phyloP scores from a whole-genome alignment of 192 early-diverging fungal species.

The Coemansia sp. region DNA sequence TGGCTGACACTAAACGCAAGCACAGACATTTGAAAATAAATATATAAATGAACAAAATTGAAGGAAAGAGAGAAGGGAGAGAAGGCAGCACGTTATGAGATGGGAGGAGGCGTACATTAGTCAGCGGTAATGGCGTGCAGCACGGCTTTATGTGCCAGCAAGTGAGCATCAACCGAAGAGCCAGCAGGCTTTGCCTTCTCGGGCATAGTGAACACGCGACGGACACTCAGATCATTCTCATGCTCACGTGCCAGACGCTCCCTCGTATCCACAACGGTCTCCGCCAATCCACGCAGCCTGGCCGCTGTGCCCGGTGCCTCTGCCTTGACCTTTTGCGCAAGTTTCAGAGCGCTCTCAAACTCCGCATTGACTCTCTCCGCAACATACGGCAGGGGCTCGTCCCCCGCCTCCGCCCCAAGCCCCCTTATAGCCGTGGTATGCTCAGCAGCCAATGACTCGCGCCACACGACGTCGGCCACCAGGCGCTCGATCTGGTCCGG shows the following conservation, averaged over 20 bases:
- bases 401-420: not conserved
- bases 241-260: not conserved
- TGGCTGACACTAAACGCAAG: constrained; percentile 22
- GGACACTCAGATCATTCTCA: not conserved
- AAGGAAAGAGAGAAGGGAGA: constrained; percentile 3
- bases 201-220: not conserved
- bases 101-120: not conserved
- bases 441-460: constrained; percentile 44
- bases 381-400: constrained; percentile 24
- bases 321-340: constrained; percentile 12
- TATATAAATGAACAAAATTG: not conserved
- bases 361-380: constrained; percentile 40
- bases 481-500: constrained; percentile 44
- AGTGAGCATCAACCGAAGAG: constrained; percentile 1
- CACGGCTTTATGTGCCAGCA: constrained; percentile 39
- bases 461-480: constrained; percentile 26
- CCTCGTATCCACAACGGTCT: constrained; percentile 15
- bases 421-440: constrained; percentile 26
- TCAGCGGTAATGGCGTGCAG: constrained; percentile 33
- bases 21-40: constrained; percentile 2
- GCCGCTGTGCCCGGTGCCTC: constrained; percentile 11
- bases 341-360: constrained; percentile 15
- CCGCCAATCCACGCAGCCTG: constrained; percentile 9
- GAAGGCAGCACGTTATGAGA: not conserved
- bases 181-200: not conserved